Percentiles rank a stretch among this genome's conserved stretches.
Conservation (phyloP, 441 rosid genomes). For the Syzygium malaccense region DNA sequence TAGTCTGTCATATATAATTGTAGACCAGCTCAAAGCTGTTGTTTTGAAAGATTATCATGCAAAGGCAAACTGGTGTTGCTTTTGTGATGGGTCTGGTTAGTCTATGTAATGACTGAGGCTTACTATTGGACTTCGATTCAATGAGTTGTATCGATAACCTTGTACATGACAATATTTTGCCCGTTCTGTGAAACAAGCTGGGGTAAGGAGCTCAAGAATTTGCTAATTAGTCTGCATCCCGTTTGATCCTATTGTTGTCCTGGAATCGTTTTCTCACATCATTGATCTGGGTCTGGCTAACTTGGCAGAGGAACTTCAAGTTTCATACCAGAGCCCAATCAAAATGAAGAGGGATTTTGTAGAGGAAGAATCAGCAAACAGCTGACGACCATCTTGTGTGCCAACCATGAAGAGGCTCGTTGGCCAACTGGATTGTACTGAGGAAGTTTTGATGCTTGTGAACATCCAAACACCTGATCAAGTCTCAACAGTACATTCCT, state of each 20-base stretch:
- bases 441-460: too few relatives aligned
- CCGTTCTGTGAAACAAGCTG: neutral
- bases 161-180: neutral
- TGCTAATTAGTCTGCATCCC: neutral
- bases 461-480: too few relatives aligned
- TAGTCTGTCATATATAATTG: conserved; percentile 73
- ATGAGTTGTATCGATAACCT: neutral
- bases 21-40: neutral
- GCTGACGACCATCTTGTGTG: neutral
- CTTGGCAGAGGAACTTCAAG: neutral
- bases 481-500: too few relatives aligned
- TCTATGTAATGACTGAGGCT: neutral
- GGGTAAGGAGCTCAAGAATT: neutral
- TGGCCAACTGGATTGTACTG: too few relatives aligned
- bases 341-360: neutral
- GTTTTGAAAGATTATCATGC: neutral
- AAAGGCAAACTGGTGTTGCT: neutral
- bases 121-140: neutral
- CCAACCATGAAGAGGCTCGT: neutral
- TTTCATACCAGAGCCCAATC: neutral
- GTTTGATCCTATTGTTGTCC: neutral
- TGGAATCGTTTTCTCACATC: neutral
- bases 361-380: neutral
- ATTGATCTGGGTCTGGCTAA: neutral
- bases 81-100: neutral